Evolutionary conservation across 371 early-diverging fungal genomes (phyloP).

Genomic region (Vairimorpha apis): DNA sequence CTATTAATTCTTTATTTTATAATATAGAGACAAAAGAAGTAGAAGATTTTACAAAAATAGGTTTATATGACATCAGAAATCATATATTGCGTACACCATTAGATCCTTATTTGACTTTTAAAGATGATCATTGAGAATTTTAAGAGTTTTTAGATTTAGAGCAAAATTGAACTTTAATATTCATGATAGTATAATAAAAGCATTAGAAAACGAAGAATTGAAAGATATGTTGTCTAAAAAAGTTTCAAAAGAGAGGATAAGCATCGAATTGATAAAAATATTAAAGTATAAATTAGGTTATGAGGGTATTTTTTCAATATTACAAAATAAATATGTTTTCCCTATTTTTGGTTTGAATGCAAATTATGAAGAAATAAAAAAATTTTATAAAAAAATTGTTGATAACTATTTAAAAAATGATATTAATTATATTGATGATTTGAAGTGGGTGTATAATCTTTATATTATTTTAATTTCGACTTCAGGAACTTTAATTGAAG

Average conservation of each 20-base stretch:
- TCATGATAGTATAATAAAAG: conserved; percentile 67
- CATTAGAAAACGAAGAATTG: conserved; percentile 58
- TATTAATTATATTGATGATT: neutral
- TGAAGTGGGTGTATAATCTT: conserved; percentile 23
- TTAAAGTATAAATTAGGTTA: conserved; percentile 65
- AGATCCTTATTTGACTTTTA: conserved; percentile 78
- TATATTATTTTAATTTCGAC: neutral
- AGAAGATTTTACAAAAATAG: conserved; percentile 78
- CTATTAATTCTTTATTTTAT: conserved; percentile 94
- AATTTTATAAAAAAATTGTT: neutral
- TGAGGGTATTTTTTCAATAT: conserved; percentile 42
- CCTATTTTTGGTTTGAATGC: conserved; percentile 31
- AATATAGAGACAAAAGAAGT: conserved; percentile 77
- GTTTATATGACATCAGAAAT: conserved; percentile 60
- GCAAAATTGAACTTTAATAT: conserved; percentile 75
- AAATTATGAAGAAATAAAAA: neutral
- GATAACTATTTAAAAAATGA: neutral
- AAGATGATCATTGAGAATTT: conserved; percentile 88
- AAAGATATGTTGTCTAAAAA: conserved; percentile 69
- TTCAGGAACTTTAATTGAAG: neutral
- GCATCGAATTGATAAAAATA: conserved; percentile 88
- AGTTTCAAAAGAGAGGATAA: conserved; percentile 85
- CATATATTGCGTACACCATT: conserved; percentile 73
- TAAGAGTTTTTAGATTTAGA: conserved; percentile 89
- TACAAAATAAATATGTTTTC: conserved; percentile 22